phyloP scores from a whole-genome alignment of 306 rosid genomes.

The Pyrus bretschneideri region DNA sequence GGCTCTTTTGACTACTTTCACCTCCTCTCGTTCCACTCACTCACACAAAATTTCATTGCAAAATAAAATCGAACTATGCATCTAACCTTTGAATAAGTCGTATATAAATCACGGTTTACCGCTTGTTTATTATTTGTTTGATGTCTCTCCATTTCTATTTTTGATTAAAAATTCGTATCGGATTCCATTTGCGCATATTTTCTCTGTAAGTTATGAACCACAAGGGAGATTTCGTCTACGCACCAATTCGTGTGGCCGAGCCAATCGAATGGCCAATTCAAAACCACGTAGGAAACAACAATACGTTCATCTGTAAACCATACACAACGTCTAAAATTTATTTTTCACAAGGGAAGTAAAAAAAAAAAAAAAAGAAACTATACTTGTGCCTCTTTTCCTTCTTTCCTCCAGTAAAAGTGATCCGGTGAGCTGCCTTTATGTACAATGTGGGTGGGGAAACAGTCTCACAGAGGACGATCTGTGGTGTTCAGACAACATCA shows the following conservation, averaged over 20 bases:
- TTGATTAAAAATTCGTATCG: too few species aligned
- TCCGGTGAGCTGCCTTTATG: slow-evolving; percentile 44
- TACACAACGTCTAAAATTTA: slow-evolving; percentile 15
- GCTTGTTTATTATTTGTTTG: too few species aligned
- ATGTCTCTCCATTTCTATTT: too few species aligned
- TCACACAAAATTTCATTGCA: too few species aligned
- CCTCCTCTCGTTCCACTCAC: neutral
- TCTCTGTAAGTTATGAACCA: neutral
- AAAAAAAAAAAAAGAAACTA: slow-evolving; percentile 16
- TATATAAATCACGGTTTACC: too few species aligned
- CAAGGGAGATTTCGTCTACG: neutral
- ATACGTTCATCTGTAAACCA: slow-evolving; percentile 15
- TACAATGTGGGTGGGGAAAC: slow-evolving; percentile 30
- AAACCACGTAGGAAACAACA: neutral
- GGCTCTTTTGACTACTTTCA: neutral
- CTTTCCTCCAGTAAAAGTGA: slow-evolving; percentile 29
- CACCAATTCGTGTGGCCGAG: neutral
- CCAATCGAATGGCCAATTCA: neutral
- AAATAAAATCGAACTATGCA: too few species aligned
- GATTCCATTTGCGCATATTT: neutral
- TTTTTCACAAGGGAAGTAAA: slow-evolving; percentile 27
- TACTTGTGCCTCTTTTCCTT: slow-evolving; percentile 28
- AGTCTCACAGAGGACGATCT: slow-evolving; percentile 11
- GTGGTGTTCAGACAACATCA: slow-evolving; percentile 5
- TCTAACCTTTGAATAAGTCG: neutral